Evolutionary conservation across 345 rosid species (phyloP).

Genomic region (Aethionema arabicum): DNA sequence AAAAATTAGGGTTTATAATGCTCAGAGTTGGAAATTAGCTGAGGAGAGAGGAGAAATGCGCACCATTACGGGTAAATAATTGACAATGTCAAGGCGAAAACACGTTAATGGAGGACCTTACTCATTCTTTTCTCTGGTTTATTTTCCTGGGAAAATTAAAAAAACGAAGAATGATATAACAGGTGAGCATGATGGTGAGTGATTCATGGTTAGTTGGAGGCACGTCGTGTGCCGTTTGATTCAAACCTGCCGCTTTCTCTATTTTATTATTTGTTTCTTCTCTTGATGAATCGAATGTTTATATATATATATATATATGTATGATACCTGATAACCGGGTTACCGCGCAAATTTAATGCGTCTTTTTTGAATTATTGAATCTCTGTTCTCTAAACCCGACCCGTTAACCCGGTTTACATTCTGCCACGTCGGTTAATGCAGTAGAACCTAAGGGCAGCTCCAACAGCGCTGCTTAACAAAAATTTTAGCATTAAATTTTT

Average conservation of each 20-base stretch:
- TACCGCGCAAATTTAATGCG: slow-evolving; percentile 46
- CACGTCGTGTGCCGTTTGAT: slow-evolving; percentile 36
- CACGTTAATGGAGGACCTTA: slow-evolving; percentile 30
- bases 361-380: not conserved
- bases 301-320: too few relatives aligned
- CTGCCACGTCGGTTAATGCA: not conserved
- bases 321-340: slow-evolving; percentile 34
- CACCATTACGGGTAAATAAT: slow-evolving; percentile 25
- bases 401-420: not conserved
- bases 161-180: not conserved
- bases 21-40: slow-evolving; percentile 24
- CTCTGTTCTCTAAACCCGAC: not conserved
- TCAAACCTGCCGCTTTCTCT: slow-evolving; percentile 10
- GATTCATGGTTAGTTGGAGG: slow-evolving; percentile 17
- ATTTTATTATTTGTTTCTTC: slow-evolving; percentile 27
- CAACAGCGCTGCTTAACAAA: too few relatives aligned
- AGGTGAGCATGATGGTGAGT: slow-evolving; percentile 28
- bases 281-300: too few relatives aligned
- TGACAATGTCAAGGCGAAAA: slow-evolving; percentile 24
- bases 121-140: slow-evolving; percentile 12
- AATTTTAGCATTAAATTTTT: too few relatives aligned
- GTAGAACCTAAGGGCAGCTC: too few relatives aligned
- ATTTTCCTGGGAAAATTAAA: slow-evolving; percentile 24
- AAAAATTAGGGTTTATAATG: not conserved
- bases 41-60: slow-evolving; percentile 30